A percentile compares a stretch with the other conserved stretches of the same genome.
phyloP scores from a whole-genome alignment of 163 green algal genomes.

The Chloroidium sp. region DNA sequence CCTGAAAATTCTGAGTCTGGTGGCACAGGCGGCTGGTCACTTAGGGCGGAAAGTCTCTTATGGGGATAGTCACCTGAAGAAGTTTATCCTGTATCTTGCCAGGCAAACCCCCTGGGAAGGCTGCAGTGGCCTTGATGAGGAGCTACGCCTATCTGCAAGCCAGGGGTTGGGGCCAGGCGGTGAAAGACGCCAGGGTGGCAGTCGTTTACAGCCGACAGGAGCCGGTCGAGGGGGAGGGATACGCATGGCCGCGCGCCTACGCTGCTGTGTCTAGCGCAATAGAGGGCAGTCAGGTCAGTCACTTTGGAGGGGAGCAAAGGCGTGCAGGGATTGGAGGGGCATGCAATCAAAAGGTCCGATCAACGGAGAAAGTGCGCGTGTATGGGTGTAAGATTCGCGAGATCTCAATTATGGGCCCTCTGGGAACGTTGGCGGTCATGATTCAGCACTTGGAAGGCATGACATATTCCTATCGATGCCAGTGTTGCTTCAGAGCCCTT shows the following conservation, averaged over 20 bases:
- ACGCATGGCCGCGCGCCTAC: constrained; percentile 7
- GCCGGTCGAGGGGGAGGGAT: background rate
- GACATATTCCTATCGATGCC: too few relatives aligned
- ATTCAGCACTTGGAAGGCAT: too few relatives aligned
- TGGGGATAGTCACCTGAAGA: too few relatives aligned
- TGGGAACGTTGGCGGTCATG: background rate
- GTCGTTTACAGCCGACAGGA: constrained; percentile 25
- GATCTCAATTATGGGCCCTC: too few relatives aligned
- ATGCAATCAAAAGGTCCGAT: too few relatives aligned
- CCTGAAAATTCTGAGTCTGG: background rate
- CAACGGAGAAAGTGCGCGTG: too few relatives aligned
- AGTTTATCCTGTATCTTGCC: background rate
- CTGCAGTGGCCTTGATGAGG: constrained; percentile 20
- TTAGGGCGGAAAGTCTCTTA: too few relatives aligned
- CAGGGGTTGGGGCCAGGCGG: constrained; percentile 15
- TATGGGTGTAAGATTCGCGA: too few relatives aligned
- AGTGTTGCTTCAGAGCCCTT: too few relatives aligned
- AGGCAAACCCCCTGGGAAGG: constrained; percentile 10
- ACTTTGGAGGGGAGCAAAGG: too few relatives aligned
- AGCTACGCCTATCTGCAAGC: constrained; percentile 21
- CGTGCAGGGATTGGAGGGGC: too few relatives aligned
- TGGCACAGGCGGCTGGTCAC: too few relatives aligned
- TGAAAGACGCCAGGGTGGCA: constrained; percentile 26
- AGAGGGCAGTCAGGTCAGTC: constrained; percentile 11
- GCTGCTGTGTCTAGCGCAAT: constrained; percentile 2